Conservation (phyloP, 164 flowering plant genomes). For the Piper betle region DNA sequence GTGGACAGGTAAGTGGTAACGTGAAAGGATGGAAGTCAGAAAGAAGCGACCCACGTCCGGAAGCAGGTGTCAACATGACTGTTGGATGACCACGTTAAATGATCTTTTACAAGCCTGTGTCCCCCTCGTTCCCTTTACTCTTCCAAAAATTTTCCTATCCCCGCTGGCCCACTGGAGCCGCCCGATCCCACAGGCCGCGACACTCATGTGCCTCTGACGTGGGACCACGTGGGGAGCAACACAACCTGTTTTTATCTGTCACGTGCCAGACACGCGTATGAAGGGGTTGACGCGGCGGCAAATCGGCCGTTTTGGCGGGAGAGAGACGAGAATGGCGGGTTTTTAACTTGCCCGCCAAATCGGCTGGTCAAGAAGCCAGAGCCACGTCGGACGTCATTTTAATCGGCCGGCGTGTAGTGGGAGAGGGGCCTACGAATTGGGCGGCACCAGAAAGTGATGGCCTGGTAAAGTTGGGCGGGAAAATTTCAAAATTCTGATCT, state of each 20-base stretch:
- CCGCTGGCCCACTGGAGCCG: too few species aligned
- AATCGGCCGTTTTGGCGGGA: background rate
- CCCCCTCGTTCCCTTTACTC: background rate
- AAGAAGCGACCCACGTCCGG: too few species aligned
- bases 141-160: too few species aligned
- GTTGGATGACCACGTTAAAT: too few species aligned
- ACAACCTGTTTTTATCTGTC: background rate
- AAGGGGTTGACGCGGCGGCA: background rate
- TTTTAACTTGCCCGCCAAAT: background rate
- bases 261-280: background rate
- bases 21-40: too few species aligned
- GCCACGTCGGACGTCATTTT: background rate
- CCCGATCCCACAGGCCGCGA: background rate
- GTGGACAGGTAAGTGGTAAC: too few species aligned
- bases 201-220: background rate
- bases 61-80: too few species aligned
- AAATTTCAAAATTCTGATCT: too few species aligned
- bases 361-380: background rate
- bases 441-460: too few species aligned
- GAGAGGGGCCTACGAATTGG: too few species aligned
- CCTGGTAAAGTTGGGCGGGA: too few species aligned
- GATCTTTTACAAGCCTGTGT: too few species aligned
- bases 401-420: background rate
- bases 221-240: background rate
- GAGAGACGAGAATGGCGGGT: background rate